phyloP scores from a whole-genome alignment of 2,329 filamentous ascomycete genomes.

The Rhynchosporium agropyri region DNA sequence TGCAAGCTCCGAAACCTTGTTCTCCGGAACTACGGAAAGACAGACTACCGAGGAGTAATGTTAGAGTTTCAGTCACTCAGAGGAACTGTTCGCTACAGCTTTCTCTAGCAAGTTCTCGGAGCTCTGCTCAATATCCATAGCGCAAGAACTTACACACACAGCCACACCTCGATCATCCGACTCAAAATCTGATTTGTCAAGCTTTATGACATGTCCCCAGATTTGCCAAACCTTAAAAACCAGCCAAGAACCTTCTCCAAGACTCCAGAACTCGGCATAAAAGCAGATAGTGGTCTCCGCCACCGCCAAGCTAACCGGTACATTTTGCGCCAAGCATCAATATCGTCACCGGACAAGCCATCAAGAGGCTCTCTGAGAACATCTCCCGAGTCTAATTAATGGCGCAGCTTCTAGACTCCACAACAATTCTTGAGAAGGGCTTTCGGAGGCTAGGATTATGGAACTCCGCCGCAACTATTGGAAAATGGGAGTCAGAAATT shows the following conservation, averaged over 20 bases:
- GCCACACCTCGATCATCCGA: too few species aligned
- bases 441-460: background rate
- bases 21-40: background rate
- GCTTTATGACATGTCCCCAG: slow-evolving; percentile 3
- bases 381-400: background rate
- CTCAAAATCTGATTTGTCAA: background rate
- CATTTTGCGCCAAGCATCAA: slow-evolving; percentile 1
- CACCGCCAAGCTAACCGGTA: slow-evolving; percentile 1
- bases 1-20: background rate
- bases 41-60: background rate
- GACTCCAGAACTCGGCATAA: background rate
- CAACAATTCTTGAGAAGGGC: background rate
- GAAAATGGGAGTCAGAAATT: background rate
- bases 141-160: too few species aligned
- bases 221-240: slow-evolving; percentile 2
- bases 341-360: slow-evolving; percentile 1
- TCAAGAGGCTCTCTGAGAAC: background rate
- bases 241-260: background rate
- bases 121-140: too few species aligned
- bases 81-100: too few species aligned
- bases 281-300: background rate
- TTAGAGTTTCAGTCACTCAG: background rate
- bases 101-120: too few species aligned
- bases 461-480: background rate
- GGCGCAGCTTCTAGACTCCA: background rate